Evolutionary conservation across 208 protist genomes (phyloP), one percentile per base, ranked within the genome.

Genomic region (Leishmania tropica): DNA sequence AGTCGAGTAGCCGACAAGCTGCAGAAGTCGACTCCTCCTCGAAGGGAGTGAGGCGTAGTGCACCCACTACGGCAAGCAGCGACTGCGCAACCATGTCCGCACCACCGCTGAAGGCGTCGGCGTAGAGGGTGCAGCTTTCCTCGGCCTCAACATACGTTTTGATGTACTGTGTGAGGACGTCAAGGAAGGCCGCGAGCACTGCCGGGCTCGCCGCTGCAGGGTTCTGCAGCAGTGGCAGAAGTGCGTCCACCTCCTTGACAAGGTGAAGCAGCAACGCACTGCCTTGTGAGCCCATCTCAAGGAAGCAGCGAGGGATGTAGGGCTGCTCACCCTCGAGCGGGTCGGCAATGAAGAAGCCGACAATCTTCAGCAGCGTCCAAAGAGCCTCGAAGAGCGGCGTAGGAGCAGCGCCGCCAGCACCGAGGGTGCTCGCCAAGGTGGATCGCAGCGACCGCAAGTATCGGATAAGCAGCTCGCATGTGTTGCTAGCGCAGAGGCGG

Each of bases 241-340:
- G 47, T 8, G 67, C 35, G 0, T 80, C 42, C 47, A 86, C 78
- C 42, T 74, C 77, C 76, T 79, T 65, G 76, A 90, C 71, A 13
- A 92, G 80, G 28, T 78, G 82, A 65, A 88, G 68, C 60, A 92
- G 64, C 31, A 74, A 48, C 13, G 60, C 40, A n/a, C 83, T 83
- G 56, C 77, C 56, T 17, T 82, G 48, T 42, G 40, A 37, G 11
- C 60, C 75, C 48, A 81, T 76, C n/a, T 85, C 81, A 5, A 85
- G 60, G 77, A 96, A 96, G 85, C 93, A 95, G 19, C 81, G 81
- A 4, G 94, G 94, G 72, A 96, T 92, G 76, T 79, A 93, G n/a
- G 90, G 81, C 67, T 90, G 78, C 84, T 97, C 94, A 48, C 93
- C 92, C 28, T 96, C 92, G 21, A 83, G 80, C 11, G 85, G 80